phyloP scores from a whole-genome alignment of 192 early-diverging fungal species.

The Helicostylum pulchrum region DNA sequence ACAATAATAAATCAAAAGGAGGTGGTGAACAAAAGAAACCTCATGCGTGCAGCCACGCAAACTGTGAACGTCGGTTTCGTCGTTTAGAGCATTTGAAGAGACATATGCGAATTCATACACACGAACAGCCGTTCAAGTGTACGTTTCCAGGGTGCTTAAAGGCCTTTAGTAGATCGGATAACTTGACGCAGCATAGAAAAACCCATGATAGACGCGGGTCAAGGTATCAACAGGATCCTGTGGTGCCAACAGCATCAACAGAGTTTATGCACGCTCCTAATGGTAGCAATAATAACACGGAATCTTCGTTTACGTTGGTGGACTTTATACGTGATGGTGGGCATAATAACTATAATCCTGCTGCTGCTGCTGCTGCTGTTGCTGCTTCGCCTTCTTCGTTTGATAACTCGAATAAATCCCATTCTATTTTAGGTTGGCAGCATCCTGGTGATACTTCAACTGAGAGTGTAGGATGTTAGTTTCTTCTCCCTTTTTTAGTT shows the following conservation, averaged over 20 bases:
- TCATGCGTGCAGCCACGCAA: constrained; percentile 29
- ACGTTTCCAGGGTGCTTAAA: constrained; percentile 49
- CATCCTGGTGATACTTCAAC: constrained; percentile 24
- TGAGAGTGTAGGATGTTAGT: constrained; percentile 21
- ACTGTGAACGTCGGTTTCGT: constrained; percentile 62
- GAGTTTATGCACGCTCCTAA: constrained; percentile 13
- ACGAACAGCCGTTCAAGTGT: constrained; percentile 63
- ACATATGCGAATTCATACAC: constrained; percentile 67
- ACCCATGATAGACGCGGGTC: constrained; percentile 38
- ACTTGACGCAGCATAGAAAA: constrained; percentile 58
- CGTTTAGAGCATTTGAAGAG: constrained; percentile 76
- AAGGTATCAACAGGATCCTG: neutral
- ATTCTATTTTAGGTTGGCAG: constrained; percentile 24
- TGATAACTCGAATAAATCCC: neutral
- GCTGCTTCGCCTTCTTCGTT: too few species aligned
- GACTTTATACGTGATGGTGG: constrained; percentile 16
- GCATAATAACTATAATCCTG: neutral
- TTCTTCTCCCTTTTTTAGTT: neutral
- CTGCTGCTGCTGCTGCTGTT: too few species aligned
- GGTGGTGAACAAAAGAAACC: constrained; percentile 24
- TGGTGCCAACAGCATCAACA: neutral
- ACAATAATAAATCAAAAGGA: neutral
- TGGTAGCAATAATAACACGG: too few species aligned
- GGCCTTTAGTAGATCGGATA: constrained; percentile 60
- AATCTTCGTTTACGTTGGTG: constrained; percentile 2